Base-by-base conservation (phyloP, 495 filamentous ascomycete genomes). In the Hypoxylon intermedium region DNA sequence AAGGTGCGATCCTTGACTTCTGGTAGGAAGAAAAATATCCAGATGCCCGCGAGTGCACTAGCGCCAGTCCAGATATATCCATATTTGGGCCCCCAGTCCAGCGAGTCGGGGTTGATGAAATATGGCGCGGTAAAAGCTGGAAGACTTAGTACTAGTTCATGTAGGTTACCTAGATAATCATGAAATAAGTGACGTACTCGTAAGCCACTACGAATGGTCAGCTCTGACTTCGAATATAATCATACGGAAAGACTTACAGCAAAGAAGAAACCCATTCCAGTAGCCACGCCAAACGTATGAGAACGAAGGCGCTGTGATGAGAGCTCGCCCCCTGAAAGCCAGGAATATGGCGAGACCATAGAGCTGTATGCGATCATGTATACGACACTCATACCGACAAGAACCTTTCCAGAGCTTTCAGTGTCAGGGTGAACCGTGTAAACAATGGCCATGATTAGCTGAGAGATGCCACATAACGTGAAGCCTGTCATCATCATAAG, bases 241-340 rank as follows among this genome's bases (percentile, higher is more conserved):
- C 5, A 5, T 12, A 9, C n/a, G 9, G n/a, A 43, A 12, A 9
- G 9, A 48, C 61, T 65, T 51, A 65, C 61, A 9, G 78, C 81
- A 15, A 74, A 76, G 38, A 82, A 71, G 64, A 83, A 85, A 5
- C 80, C 81, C 1, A 83, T 63, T 5, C 80, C 76, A 0, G 82
- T 77, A 1, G 82, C 82, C 21, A 84, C 57, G 41, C 83, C 83
- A 43, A 85, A 84, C 0, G 82, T 85, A 66, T 85, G 83, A 21
- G 75, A 78, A 5, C 83, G 77, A 19, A 85, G 72, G 2, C 81
- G 74, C 66, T 86, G 75, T 0, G 72, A 79, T 1, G 83, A 82
- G 53, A 86, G 74, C 72, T 88, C 79, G 42, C 85, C 84, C 9
- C 83, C 84, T 0, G 78, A 79, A 0, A 88, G 73, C 84, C 84